Base-by-base conservation (phyloP, 805 yeast species). In the Ogataea nakhonphanomensis region DNA sequence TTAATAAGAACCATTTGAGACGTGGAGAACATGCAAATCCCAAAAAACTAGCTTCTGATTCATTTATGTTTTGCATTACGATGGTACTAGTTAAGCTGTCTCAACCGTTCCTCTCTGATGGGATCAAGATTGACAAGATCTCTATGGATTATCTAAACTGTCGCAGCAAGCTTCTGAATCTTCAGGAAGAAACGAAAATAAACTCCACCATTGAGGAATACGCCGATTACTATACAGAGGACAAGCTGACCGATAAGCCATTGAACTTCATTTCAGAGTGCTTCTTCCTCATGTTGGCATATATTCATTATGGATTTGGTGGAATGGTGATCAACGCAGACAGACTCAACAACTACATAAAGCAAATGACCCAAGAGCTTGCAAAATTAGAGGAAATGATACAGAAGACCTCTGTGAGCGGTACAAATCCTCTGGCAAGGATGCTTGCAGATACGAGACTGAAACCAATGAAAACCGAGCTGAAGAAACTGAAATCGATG, bases 221-320 rank as follows among this genome's bases (percentile, higher is more conserved):
- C 4, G 71, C 72, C 35, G 78, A 75, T 35, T 78, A 74, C 51
- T 77, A 75, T 53, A 62, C 70, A 5, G 52, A 62, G 2, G 59
- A 64, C 9, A 37, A 35, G 27, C 26, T 41, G 9, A 56, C 61
- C n/a, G 57, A 61, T 45, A 59, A 73, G 22, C 48, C 56, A 27
- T 35, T 61, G 26, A 91, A 93, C 54, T 93, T 93, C 59, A 87
- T 93, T n/a, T 80, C 96, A 7, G 93, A 91, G 50, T 83, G 95
- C 54, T 93, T 89, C 61, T 93, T 73, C 55, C 59, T 93, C 41
- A 78, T 90, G 5, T 68, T 84, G 37, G 79, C 95, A 0, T 89
- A 83, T 58, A 62, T 87, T 35, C 90, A 91, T 50, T 93, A 84
- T 64, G 99, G 98, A 30, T 67, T 87, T 30, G 95, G 95, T 17